Conservation (phyloP, 352 stramenopile species). For the Thraustotheca clavata region DNA sequence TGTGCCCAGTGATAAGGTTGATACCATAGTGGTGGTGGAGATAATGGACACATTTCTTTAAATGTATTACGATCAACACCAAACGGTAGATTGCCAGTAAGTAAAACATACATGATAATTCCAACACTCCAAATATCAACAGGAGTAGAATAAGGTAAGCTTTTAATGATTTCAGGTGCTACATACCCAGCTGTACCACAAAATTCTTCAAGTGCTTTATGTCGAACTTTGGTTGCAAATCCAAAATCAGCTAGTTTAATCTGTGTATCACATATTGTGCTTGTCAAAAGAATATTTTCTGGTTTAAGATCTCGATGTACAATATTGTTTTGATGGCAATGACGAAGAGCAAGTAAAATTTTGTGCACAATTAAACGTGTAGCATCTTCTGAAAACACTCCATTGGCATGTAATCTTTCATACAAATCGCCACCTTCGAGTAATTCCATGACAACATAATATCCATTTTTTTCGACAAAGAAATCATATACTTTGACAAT, state of each 20-base stretch:
- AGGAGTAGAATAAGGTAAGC: constrained; percentile 9
- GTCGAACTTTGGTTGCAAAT: background rate
- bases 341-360: background rate
- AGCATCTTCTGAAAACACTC: background rate
- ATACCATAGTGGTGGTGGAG: background rate
- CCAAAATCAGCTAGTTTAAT: constrained; percentile 23
- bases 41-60: background rate
- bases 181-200: constrained; percentile 17
- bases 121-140: constrained; percentile 21
- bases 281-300: constrained; percentile 18
- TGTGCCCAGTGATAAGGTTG: constrained; percentile 48
- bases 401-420: constrained; percentile 5
- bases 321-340: constrained; percentile 5
- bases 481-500: background rate
- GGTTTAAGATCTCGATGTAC: constrained; percentile 22
- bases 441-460: constrained; percentile 14
- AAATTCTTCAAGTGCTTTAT: background rate
- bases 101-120: constrained; percentile 19
- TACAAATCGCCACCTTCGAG: constrained; percentile 19
- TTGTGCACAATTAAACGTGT: background rate
- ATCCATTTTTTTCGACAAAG: background rate
- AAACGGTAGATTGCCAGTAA: constrained; percentile 89
- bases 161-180: constrained; percentile 9
- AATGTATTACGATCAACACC: constrained; percentile 4
- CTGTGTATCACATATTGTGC: background rate